Base-by-base conservation (phyloP, 331 rosid species). In the Acacia concinna region DNA sequence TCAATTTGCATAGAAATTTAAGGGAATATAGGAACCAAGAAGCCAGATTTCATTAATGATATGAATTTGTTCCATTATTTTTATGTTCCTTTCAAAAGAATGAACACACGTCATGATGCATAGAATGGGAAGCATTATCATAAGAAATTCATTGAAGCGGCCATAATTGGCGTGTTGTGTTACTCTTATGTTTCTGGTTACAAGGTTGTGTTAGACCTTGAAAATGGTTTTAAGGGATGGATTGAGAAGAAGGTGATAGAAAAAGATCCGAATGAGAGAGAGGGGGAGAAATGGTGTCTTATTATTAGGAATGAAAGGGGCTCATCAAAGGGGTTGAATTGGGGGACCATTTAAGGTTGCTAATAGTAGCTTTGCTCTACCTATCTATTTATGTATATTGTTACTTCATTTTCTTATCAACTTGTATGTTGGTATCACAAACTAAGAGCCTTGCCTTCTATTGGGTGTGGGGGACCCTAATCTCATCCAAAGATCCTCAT, bases 311-410 rank as follows among this genome's bases (percentile, higher is more conserved):
- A 85, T 43, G 87, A 85, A 77, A 83, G 67, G 80, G 78, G 60
- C 28, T 27, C 71, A 40, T 60, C 37, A 75, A 75, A 56, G 37
- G 63, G 52, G 69, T 31, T 38, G 41, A 76, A 41, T 44, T 34
- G 5, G 49, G 86, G 89, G 91, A 82, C 87, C 85, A 75, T 78
- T 37, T 76, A 38, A 38, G 49, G 72, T 66, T 66, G 49, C 68
- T 30, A 5, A 60, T 28, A 1, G 21, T 38, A 28, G 67, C 38
- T 20, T 15, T 49, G 41, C 41, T 38, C 41, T 38, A 1, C 8
- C 52, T 15, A 0, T 14, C 4, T 15, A 17, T 46, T n/a, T 15
- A 0, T 14, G 15, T 15, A 17, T 46, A 20, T 46, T 46, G 52
- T 57, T 57, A 6, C 4, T 8, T 64, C 44, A 31, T 62, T 65